These are phyloP conservation scores for Posidonia oceanica DNA, from an alignment of 116 monocot genomes.

Conservation along the genomic window DNA sequence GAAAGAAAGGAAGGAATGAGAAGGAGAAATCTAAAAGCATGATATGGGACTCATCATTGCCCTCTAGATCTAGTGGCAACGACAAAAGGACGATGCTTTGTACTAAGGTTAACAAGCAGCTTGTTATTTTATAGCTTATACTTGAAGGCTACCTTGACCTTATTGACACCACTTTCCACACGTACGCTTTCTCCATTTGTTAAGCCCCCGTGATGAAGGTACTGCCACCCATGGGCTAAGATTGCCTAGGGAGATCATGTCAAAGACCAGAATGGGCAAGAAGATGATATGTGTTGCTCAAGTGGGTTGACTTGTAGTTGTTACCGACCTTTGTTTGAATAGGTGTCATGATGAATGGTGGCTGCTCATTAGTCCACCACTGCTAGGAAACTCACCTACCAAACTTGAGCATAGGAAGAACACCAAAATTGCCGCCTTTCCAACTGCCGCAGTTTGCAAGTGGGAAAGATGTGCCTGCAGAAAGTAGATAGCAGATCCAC, in stretches of 20 bases:
- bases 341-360: not conserved
- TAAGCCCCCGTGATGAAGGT: not conserved
- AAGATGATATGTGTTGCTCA: not conserved
- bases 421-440: not conserved
- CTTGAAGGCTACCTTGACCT: slow-evolving; percentile 2
- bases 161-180: not conserved
- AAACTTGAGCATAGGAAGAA: no score
- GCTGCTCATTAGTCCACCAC: no score
- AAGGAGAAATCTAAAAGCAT: not conserved
- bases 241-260: not conserved
- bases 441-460: not conserved
- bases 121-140: not conserved
- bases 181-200: not conserved
- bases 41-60: not conserved
- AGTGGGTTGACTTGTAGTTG: not conserved
- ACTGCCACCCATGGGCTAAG: not conserved
- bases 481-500: slow-evolving; percentile 1
- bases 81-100: not conserved
- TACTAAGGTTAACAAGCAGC: not conserved
- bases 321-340: not conserved
- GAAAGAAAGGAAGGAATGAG: no score
- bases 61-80: not conserved
- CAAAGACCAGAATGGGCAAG: not conserved
- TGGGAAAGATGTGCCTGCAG: not conserved
- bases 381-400: no score